These are phyloP conservation scores for Crassisporium funariophilum DNA, from an alignment of 768 basidiomycete species.

Conservation along the genomic window DNA sequence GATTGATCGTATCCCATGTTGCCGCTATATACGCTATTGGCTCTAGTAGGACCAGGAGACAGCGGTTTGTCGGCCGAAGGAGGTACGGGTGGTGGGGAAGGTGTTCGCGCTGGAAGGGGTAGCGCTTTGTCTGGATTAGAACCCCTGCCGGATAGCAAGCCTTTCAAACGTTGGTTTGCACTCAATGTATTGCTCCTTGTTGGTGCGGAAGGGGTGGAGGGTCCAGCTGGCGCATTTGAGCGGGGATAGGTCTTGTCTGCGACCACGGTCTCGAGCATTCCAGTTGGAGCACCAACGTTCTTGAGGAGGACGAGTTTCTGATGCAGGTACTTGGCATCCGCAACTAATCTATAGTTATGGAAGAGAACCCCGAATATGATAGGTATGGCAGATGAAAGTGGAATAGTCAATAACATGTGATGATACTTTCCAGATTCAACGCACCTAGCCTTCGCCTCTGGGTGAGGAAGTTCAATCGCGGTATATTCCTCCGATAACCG, in stretches of 20 bases:
- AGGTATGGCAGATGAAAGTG: slow-evolving; percentile 19
- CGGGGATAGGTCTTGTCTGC: slow-evolving; percentile 71
- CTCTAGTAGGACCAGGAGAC: slow-evolving; percentile 11
- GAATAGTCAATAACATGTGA: no score
- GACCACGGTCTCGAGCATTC: slow-evolving; percentile 85
- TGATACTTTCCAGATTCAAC: no score
- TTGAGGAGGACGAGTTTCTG: slow-evolving; percentile 75
- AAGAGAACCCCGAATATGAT: no score
- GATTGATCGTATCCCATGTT: slow-evolving; percentile 12
- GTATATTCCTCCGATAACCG: slow-evolving; percentile 85
- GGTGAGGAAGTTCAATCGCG: slow-evolving; percentile 78
- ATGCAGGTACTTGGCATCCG: slow-evolving; percentile 77
- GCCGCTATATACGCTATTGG: slow-evolving; percentile 5
- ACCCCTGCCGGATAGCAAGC: slow-evolving; percentile 42
- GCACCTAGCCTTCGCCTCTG: slow-evolving; percentile 85
- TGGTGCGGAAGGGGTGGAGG: slow-evolving; percentile 24
- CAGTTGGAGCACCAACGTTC: slow-evolving; percentile 69
- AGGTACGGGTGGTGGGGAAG: slow-evolving; percentile 26
- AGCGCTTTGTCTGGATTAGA: slow-evolving; percentile 33
- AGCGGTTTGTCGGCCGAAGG: slow-evolving; percentile 27
- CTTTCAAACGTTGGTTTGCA: slow-evolving; percentile 52
- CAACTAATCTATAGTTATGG: slow-evolving; percentile 85
- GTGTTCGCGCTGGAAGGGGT: slow-evolving; percentile 22
- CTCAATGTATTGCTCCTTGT: slow-evolving; percentile 40
- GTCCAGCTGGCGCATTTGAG: slow-evolving; percentile 15